These are phyloP conservation scores for Glaciozyma martinii DNA, from an alignment of 768 basidiomycete species.

Conservation along the genomic window DNA sequence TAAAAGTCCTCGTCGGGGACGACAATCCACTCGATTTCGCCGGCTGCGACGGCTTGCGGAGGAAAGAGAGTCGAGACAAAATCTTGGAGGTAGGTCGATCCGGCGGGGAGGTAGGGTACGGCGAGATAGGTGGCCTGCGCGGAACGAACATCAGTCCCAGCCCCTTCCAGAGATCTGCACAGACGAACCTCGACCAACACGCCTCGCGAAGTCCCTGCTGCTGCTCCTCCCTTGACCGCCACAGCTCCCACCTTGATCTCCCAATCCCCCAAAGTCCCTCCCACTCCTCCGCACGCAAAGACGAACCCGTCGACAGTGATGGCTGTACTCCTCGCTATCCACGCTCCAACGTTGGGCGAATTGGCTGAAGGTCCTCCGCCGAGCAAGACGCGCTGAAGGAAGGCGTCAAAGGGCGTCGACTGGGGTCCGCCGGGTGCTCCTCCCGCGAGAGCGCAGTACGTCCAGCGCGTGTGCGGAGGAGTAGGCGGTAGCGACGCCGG, in stretches of 20 bases:
- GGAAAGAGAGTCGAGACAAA: slow-evolving; percentile 86
- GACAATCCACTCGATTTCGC: slow-evolving; percentile 16
- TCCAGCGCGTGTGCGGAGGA: slow-evolving; percentile 15
- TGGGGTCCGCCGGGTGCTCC: not conserved
- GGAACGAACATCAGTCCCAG: not conserved
- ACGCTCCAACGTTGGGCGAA: not conserved
- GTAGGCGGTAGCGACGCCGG: not conserved
- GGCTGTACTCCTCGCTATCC: slow-evolving; percentile 20
- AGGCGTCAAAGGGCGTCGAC: slow-evolving; percentile 24
- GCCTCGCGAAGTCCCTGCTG: slow-evolving; percentile 19
- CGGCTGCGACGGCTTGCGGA: slow-evolving; percentile 37
- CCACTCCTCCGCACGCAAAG: not conserved
- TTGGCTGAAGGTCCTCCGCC: not conserved
- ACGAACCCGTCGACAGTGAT: slow-evolving; percentile 26
- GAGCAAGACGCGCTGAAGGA: slow-evolving; percentile 28
- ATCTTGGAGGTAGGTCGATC: slow-evolving; percentile 46
- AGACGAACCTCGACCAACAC: slow-evolving; percentile 19
- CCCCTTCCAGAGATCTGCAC: not conserved
- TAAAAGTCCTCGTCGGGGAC: slow-evolving; percentile 32
- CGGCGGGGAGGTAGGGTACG: slow-evolving; percentile 18
- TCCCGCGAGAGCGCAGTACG: slow-evolving; percentile 9
- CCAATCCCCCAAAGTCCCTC: slow-evolving; percentile 17
- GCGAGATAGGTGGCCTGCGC: slow-evolving; percentile 23
- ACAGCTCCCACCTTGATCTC: slow-evolving; percentile 23
- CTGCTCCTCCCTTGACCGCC: slow-evolving; percentile 23